phyloP scores from a whole-genome alignment of 1,284 basidiomycete species.

The Cryptococcus hybrid region DNA sequence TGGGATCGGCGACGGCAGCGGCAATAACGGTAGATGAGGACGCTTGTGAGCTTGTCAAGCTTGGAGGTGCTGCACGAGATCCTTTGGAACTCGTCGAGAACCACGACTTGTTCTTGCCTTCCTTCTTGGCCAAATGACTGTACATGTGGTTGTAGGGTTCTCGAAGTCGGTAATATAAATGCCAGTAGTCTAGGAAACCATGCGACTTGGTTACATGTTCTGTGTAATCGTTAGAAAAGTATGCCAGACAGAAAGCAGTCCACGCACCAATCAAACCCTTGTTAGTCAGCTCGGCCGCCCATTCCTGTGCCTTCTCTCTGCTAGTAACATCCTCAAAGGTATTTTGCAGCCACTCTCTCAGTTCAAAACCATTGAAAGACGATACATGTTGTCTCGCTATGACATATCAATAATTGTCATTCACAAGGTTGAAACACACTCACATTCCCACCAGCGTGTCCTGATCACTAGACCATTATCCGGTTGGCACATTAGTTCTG shows the following conservation, averaged over 20 bases:
- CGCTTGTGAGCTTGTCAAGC: background rate
- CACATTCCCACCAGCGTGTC: constrained; percentile 46
- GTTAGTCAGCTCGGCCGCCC: constrained; percentile 69
- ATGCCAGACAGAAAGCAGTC: background rate
- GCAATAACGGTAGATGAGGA: background rate
- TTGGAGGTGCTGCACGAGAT: background rate
- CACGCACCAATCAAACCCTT: constrained; percentile 66
- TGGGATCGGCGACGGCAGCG: background rate
- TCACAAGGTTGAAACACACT: constrained; percentile 8
- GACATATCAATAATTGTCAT: background rate
- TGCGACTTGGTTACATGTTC: constrained; percentile 73
- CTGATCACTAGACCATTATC: constrained; percentile 45
- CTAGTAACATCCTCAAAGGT: constrained; percentile 82
- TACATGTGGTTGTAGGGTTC: constrained; percentile 59
- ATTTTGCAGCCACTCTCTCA: constrained; percentile 80
- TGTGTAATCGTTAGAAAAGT: constrained; percentile 4
- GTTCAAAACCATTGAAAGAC: constrained; percentile 80
- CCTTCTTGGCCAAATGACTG: background rate
- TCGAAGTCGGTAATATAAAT: constrained; percentile 79
- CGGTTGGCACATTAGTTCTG: constrained; percentile 44
- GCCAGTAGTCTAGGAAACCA: constrained; percentile 73
- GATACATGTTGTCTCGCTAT: constrained; percentile 51
- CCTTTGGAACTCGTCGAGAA: constrained; percentile 14
- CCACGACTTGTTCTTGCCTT: constrained; percentile 33
- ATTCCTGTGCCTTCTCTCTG: constrained; percentile 68